Percentiles rank a stretch among this genome's conserved stretches.
phyloP scores from a whole-genome alignment of 1,284 basidiomycete species.

The Cerrena zonata region DNA sequence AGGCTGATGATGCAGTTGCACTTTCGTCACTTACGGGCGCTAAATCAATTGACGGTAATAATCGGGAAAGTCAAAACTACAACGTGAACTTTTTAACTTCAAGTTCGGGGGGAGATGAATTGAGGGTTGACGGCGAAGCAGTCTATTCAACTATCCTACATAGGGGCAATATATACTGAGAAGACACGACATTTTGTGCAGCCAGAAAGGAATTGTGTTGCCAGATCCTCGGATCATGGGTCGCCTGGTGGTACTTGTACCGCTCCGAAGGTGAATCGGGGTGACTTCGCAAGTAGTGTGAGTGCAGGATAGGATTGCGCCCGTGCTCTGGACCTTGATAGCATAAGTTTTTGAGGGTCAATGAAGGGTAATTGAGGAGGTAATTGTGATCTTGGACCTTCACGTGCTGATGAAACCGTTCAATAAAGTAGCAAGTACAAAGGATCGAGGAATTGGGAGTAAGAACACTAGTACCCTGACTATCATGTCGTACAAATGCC shows the following conservation, averaged over 20 bases:
- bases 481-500: no score
- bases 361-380: not conserved
- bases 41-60: not conserved
- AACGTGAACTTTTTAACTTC: no score
- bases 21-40: not conserved
- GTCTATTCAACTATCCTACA: no score
- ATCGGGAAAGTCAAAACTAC: not conserved
- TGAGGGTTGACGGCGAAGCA: no score
- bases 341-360: not conserved
- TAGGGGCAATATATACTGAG: not conserved
- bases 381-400: not conserved
- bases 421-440: not conserved
- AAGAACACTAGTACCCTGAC: no score
- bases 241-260: not conserved
- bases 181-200: not conserved
- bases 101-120: no score
- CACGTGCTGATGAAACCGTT: not conserved
- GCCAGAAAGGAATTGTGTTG: not conserved
- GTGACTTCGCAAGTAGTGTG: constrained; percentile 3
- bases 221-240: not conserved
- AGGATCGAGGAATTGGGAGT: no score
- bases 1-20: not conserved
- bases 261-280: constrained; percentile 8
- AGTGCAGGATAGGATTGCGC: not conserved
- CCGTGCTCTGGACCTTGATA: constrained; percentile 7